Base-by-base conservation (phyloP, 768 basidiomycete species). In the Agrocybe chaxingu region DNA sequence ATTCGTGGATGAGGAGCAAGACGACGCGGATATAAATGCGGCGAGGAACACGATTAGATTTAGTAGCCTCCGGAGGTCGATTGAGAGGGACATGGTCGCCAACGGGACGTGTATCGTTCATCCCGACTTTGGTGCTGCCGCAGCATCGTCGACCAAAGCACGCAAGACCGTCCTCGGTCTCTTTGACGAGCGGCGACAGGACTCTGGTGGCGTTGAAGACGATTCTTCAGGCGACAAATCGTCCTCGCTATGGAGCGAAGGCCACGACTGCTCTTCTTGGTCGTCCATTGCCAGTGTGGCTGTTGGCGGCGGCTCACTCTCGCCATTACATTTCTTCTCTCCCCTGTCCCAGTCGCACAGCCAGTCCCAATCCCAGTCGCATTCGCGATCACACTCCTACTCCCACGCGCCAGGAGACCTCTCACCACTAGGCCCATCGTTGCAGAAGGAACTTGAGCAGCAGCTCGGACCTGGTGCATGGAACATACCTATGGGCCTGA, bases 81-180 rank as follows among this genome's bases (percentile, higher is more conserved):
- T 80, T 39, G 72, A 72, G 29, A 64, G 62, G 37, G 67, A 70
- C 41, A 50, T 67, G 35, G 57, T 58, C 12, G 57, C 19, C 29
- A 30, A 44, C 33, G 62, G 54, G 5, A 56, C 56, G 13, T 57
- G 53, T 51, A 50, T 55, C 18, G 47, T 62, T 11, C 51, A 45
- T 40, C 58, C 58, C 32, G 55, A 47, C 2, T 51, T 55, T 24
- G 30, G 24, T 24, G 24, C 24, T 5, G 24, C 24, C 24, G 24
- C 47, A 11, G 34, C 47, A n/a, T 45, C 47, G 35, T 54, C 56
- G 5, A 48, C 55, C 7, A 73, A 66, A 57, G 53, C 60, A n/a
- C 70, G 74, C 40, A 84, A 79, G 53, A 80, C 79, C 8, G 79
- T 87, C 19, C 73, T 86, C 32, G 84, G 84, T 9, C 66, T 87